phyloP scores from a whole-genome alignment of 1,284 basidiomycete species.

The Boletus mariae region DNA sequence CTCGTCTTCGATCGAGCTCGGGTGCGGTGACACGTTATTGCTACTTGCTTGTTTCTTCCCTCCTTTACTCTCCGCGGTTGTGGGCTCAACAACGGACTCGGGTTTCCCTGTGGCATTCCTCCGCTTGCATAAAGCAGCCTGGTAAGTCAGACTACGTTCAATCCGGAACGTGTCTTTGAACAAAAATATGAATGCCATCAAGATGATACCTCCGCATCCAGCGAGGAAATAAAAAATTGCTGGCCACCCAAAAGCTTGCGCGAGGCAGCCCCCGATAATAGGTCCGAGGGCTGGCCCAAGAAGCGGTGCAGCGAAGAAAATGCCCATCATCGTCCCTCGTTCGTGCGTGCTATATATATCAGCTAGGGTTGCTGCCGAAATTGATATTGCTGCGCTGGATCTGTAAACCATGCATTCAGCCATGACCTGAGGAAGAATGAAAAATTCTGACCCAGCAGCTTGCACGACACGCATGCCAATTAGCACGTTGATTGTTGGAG shows the following conservation, averaged over 20 bases:
- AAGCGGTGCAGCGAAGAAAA: constrained; percentile 66
- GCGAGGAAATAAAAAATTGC: constrained; percentile 80
- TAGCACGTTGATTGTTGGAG: constrained; percentile 58
- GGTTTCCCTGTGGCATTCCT: constrained; percentile 6
- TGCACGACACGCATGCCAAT: constrained; percentile 74
- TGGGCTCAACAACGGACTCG: constrained; percentile 11
- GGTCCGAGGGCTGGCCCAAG: constrained; percentile 69
- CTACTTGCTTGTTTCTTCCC: constrained; percentile 1
- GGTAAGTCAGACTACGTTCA: constrained; percentile 77
- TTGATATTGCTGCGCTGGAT: constrained; percentile 71
- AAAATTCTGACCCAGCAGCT: constrained; percentile 51
- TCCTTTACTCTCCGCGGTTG: constrained; percentile 4
- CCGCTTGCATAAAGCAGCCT: constrained; percentile 47
- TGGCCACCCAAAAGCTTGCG: constrained; percentile 71
- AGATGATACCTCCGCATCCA: constrained; percentile 55
- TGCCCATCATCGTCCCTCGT: constrained; percentile 76
- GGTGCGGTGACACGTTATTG: constrained; percentile 7
- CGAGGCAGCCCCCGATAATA: constrained; percentile 66
- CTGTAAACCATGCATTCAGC: constrained; percentile 35
- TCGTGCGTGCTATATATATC: constrained; percentile 81
- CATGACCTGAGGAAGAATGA: not conserved
- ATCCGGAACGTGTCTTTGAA: constrained; percentile 82
- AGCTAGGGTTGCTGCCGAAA: constrained; percentile 79
- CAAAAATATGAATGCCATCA: constrained; percentile 58
- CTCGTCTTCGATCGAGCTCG: constrained; percentile 17